Evolutionary conservation across 371 early-diverging fungal species (phyloP).

Genomic region (Mucor sp.): DNA sequence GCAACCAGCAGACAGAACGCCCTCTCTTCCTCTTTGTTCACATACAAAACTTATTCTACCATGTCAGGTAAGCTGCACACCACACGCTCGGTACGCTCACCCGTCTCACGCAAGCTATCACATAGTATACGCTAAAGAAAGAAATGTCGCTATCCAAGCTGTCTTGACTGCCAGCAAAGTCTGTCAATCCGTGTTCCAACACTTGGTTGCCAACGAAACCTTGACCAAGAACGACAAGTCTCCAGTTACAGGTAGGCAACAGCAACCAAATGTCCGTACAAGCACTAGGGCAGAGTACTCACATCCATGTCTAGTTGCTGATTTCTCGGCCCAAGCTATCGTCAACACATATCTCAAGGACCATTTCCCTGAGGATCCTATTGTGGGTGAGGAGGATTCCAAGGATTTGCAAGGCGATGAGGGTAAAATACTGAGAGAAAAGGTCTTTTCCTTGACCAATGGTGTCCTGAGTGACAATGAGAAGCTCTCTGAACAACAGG

Average conservation of each 20-base stretch:
- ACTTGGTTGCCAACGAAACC: conserved; percentile 76
- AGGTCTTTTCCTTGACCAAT: conserved; percentile 82
- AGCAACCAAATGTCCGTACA: background rate
- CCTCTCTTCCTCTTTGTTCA: background rate
- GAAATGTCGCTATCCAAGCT: conserved; percentile 84
- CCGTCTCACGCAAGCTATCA: background rate
- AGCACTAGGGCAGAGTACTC: background rate
- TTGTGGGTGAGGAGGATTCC: conserved; percentile 95
- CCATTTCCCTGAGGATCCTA: conserved; percentile 84
- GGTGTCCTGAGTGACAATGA: conserved; percentile 54
- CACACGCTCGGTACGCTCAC: background rate
- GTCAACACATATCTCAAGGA: conserved; percentile 78
- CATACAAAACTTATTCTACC: background rate
- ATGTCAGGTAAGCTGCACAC: background rate
- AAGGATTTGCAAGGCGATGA: conserved; percentile 77
- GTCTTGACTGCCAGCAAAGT: conserved; percentile 85
- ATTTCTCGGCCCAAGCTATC: conserved; percentile 96
- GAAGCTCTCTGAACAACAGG: conserved; percentile 67
- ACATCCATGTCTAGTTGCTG: conserved; percentile 71
- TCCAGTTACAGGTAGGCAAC: conserved; percentile 84
- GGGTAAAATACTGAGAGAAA: conserved; percentile 68
- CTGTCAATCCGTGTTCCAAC: conserved; percentile 82
- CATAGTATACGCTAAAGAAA: conserved; percentile 65
- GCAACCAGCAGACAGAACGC: background rate
- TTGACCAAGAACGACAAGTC: conserved; percentile 91